Conservation (phyloP, 176 grass and related monocot genomes). For the Thalia dealbata region DNA sequence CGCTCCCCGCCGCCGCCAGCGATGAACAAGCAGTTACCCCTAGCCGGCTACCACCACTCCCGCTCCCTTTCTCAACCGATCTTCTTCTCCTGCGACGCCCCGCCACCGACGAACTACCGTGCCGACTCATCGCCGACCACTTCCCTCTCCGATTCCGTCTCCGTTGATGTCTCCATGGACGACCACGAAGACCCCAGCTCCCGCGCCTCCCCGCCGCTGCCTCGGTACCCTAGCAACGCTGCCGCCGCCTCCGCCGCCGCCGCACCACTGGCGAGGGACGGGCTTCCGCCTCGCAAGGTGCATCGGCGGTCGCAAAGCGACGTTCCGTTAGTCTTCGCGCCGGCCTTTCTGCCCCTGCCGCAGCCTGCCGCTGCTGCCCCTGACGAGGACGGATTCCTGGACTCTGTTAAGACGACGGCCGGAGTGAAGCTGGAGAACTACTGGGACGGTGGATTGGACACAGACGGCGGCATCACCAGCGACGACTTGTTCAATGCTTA, state of each 20-base stretch:
- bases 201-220: background rate
- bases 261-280: background rate
- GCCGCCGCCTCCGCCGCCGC: constrained; percentile 22
- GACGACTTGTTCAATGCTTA: constrained; percentile 84
- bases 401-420: constrained; percentile 19
- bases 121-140: constrained; percentile 14
- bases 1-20: constrained; percentile 15
- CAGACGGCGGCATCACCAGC: background rate
- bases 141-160: constrained; percentile 8
- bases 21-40: background rate
- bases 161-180: constrained; percentile 45
- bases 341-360: background rate
- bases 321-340: constrained; percentile 43
- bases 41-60: background rate
- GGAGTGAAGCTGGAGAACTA: constrained; percentile 37
- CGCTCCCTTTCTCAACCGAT: background rate
- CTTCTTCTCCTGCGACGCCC: background rate
- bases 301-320: constrained; percentile 87
- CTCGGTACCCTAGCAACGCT: background rate
- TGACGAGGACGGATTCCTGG: background rate
- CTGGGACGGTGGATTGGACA: constrained; percentile 31
- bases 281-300: constrained; percentile 43
- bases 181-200: constrained; percentile 25
- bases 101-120: background rate
- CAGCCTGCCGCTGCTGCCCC: background rate